Percentiles rank a stretch among this genome's conserved stretches.
Evolutionary conservation across 2,329 filamentous ascomycete genomes (phyloP).

Genomic region (Onygenales sp.): DNA sequence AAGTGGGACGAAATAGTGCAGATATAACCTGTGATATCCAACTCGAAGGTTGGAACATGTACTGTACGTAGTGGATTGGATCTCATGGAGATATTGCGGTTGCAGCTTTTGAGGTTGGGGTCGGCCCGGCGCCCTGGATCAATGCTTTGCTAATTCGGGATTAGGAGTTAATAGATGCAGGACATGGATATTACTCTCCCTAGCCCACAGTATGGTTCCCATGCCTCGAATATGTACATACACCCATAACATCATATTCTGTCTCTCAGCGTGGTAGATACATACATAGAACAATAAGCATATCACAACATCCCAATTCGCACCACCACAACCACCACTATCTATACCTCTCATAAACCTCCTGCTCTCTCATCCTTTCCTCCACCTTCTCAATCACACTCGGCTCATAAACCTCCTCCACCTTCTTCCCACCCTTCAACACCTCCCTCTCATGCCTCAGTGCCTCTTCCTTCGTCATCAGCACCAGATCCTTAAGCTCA

Average conservation of each 20-base stretch:
- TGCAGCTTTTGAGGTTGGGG: too few species aligned
- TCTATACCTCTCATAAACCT: conserved; percentile 42
- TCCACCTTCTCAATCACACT: conserved; percentile 60
- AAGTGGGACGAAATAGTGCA: too few species aligned
- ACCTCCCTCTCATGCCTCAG: conserved; percentile 69
- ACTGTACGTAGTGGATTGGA: too few species aligned
- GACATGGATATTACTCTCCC: too few species aligned
- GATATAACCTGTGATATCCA: too few species aligned
- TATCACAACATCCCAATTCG: too few species aligned
- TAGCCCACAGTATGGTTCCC: too few species aligned
- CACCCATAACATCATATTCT: conserved; percentile 17
- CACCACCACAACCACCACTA: conserved; percentile 12
- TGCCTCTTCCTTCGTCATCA: conserved; percentile 90
- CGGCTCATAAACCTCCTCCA: conserved; percentile 65
- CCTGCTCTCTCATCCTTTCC: conserved; percentile 57
- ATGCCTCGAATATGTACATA: conserved; percentile 14
- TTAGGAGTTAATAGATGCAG: too few species aligned
- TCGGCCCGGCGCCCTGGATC: too few species aligned
- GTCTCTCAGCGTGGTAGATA: not conserved
- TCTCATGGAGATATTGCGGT: too few species aligned
- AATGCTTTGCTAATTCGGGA: too few species aligned
- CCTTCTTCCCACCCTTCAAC: conserved; percentile 56
- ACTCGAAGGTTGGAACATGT: too few species aligned
- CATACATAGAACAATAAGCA: not conserved
- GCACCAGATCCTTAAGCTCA: conserved; percentile 62